Percentiles rank a stretch among this genome's conserved stretches.
phyloP scores from a whole-genome alignment of 169 alveolate species.

The Cryptosporidium muris region DNA sequence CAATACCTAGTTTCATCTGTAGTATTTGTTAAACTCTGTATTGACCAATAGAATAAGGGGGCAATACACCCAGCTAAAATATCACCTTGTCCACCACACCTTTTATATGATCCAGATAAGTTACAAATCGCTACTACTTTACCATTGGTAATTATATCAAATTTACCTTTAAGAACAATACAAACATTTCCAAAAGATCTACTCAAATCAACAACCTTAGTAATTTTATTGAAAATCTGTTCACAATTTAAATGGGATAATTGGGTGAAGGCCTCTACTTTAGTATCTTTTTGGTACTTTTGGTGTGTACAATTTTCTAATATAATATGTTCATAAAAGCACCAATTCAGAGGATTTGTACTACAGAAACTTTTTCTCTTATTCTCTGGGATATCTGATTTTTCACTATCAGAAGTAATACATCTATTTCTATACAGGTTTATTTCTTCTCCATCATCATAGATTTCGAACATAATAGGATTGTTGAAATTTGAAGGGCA shows the following conservation, averaged over 20 bases:
- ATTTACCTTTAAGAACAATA: constrained; percentile 80
- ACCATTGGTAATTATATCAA: constrained; percentile 87
- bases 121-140: constrained; percentile 78
- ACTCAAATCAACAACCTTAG: constrained; percentile 30
- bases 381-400: neutral
- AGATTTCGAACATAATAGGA: constrained; percentile 8
- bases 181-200: constrained; percentile 46
- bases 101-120: constrained; percentile 80
- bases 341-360: constrained; percentile 39
- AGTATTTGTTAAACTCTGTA: neutral
- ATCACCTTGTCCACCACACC: constrained; percentile 90
- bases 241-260: neutral
- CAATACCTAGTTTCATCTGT: neutral
- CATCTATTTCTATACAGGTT: constrained; percentile 8
- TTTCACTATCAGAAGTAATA: neutral
- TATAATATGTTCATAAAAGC: constrained; percentile 54
- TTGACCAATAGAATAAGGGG: constrained; percentile 74
- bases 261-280: constrained; percentile 23
- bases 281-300: constrained; percentile 36
- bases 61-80: constrained; percentile 80
- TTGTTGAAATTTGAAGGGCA: constrained; percentile 45
- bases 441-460: constrained; percentile 65
- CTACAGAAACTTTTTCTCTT: neutral
- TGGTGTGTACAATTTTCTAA: constrained; percentile 24
- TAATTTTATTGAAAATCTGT: constrained; percentile 1